Evolutionary conservation across 176 grass and related monocot genomes (phyloP), one percentile per base, ranked within the genome.

Genomic region (Ampelocalamus luodianensis): DNA sequence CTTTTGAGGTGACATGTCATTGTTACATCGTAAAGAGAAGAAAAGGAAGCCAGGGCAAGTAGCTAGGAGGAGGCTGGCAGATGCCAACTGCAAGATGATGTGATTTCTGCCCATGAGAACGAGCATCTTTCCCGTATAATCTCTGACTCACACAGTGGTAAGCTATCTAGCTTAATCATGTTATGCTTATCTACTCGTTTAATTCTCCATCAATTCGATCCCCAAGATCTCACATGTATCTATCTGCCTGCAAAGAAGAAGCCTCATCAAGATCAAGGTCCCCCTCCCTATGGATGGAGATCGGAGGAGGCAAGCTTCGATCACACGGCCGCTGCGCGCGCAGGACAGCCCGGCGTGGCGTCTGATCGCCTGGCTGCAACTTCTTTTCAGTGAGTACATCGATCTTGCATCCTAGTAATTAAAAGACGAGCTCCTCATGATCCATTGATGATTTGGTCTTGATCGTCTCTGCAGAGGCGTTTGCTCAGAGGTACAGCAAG

Each of bases 231-330:
- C 68, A 68, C 39, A 20, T 17, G 5, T 5, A 14, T 46, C 42
- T 79, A 67, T 80, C 78, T 23, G 63, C 43, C 29, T 63, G 77
- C 3, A 12, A 42, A 64, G 49, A 23, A 67, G 68, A 55, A 45
- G 46, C 45, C 45, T 61, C n/a, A 22, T 39, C 45, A 13, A 72
- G 79, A 71, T 60, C 88, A 81, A 75, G 78, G 12, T 9, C 37
- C 17, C 20, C 59, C 27, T n/a, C n/a, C n/a, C 60, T 22, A 87
- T 87, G 85, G 89, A 87, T 45, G 89, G 89, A 84, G 76, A 70
- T 34, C 84, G 69, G 70, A 64, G 32, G 89, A 70, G 76, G 36
- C 65, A 78, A 14, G 29, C 67, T 26, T 70, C 89, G 24, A 40
- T 78, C 64, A 6, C 72, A 4, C 5, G 24, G 63, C 20, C 42